A percentile compares a stretch with the other conserved stretches of the same genome.
Evolutionary conservation across 2,329 filamentous ascomycete genomes (phyloP).

Genomic region (Alternaria sp.): DNA sequence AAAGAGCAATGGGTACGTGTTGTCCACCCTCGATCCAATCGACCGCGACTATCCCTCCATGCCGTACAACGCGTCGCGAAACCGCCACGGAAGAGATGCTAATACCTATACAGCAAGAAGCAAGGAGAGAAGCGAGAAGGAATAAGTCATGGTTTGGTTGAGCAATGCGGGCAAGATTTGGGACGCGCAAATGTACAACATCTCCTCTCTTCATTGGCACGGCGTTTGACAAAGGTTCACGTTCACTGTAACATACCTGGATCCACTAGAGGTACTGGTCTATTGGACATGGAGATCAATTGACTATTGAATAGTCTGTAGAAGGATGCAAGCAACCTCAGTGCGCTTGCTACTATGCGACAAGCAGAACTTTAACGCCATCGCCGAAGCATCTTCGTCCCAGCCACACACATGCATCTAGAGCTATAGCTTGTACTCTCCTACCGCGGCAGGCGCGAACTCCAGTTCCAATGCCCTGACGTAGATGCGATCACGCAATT

Average conservation of each 20-base stretch:
- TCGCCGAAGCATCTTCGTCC: background rate
- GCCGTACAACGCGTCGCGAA: background rate
- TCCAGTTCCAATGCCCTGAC: conserved; percentile 1
- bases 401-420: background rate
- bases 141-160: conserved; percentile 30
- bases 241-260: background rate
- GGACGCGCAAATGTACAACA: conserved; percentile 8
- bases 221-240: conserved; percentile 12
- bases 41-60: background rate
- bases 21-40: background rate
- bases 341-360: background rate
- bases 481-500: conserved; percentile 21
- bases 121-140: conserved; percentile 30
- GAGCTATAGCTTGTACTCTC: background rate
- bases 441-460: background rate
- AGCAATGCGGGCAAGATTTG: background rate
- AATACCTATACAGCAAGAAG: conserved; percentile 22
- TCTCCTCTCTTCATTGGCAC: conserved; percentile 20
- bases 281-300: background rate
- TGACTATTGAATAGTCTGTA: background rate
- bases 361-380: background rate
- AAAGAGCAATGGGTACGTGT: conserved; percentile 88
- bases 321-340: background rate
- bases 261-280: background rate
- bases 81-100: background rate